Evolutionary conservation across 257 asterid species (phyloP), one percentile per base, ranked within the genome.

Genomic region (Henckelia pumila): DNA sequence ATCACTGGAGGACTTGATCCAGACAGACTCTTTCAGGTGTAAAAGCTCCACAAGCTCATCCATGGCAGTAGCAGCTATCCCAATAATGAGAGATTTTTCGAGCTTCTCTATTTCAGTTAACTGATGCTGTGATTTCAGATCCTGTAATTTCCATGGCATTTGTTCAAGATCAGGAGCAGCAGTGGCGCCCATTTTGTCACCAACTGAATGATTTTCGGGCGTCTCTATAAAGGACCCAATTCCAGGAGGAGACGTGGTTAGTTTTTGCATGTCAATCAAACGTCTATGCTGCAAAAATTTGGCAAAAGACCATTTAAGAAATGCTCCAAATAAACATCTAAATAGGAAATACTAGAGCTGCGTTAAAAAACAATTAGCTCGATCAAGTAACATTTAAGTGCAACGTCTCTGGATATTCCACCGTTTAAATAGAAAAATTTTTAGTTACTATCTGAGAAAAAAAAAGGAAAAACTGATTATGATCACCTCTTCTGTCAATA

Each of bases 41-140:
- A 87, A 50, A 61, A 91, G 92, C 63, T 82, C 80, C 21, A 78
- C 16, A 28, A 91, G 78, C 63, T 91, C 96, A 60, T 74, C 75
- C 76, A 80, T 78, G 66, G 96, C 91, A 8, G 13, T 63, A 26
- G 67, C 24, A 17, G 81, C 80, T 10, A 78, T 65, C 64, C 79
- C 84, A 58, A 85, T 35, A 20, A 85, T 72, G 22, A 4, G 21
- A 11, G 82, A 53, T 71, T 56, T 85, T 2, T 85, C 86, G 66
- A 56, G 64, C 32, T 77, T 85, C 6, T 62, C 71, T 9, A 66
- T 68, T 20, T 70, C 81, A 17, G 11, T 24, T 3, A 77, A 49
- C 23, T 66, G 68, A 8, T 66, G 47, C 5, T 77, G 71, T 5
- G 57, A 4, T 17, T 58, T 20, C 10, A 30, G 25, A 26, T 68